Evolutionary conservation across 2,329 filamentous ascomycete species (phyloP).

Genomic region (Chaetomium strumarium): DNA sequence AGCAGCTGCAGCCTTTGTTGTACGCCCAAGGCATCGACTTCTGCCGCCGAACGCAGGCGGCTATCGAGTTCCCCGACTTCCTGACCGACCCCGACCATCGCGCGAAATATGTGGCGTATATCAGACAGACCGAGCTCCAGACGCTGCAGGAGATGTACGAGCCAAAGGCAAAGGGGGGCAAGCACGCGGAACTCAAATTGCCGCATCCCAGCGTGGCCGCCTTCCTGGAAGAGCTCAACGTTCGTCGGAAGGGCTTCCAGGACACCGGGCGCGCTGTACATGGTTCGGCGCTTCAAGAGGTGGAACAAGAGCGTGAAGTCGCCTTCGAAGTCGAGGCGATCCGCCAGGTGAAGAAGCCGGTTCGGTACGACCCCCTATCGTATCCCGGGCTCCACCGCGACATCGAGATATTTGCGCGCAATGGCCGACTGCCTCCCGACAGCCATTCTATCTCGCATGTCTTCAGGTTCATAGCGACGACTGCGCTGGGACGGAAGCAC

Average conservation of each 20-base stretch:
- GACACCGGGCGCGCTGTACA: constrained; percentile 39
- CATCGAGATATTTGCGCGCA: constrained; percentile 40
- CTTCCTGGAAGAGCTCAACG: constrained; percentile 31
- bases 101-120: constrained; percentile 35
- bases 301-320: constrained; percentile 53
- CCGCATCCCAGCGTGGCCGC: constrained; percentile 20
- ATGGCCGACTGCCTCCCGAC: constrained; percentile 36
- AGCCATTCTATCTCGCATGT: constrained; percentile 36
- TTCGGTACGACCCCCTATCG: constrained; percentile 33
- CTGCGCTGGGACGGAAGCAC: constrained; percentile 32
- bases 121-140: constrained; percentile 50
- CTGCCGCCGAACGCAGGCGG: constrained; percentile 48
- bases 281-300: constrained; percentile 52
- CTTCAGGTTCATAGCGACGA: constrained; percentile 36
- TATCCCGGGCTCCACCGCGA: constrained; percentile 44
- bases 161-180: constrained; percentile 23
- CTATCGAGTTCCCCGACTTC: constrained; percentile 37
- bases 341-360: constrained; percentile 46
- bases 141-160: constrained; percentile 54
- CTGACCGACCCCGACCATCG: constrained; percentile 32
- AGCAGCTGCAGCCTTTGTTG: constrained; percentile 54
- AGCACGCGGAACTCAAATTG: constrained; percentile 17
- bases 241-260: constrained; percentile 27
- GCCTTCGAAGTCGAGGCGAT: constrained; percentile 53
- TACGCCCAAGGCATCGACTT: constrained; percentile 56